Conservation (phyloP, 202 grass and related monocot genomes). For the Schoenoplectus triqueter region DNA sequence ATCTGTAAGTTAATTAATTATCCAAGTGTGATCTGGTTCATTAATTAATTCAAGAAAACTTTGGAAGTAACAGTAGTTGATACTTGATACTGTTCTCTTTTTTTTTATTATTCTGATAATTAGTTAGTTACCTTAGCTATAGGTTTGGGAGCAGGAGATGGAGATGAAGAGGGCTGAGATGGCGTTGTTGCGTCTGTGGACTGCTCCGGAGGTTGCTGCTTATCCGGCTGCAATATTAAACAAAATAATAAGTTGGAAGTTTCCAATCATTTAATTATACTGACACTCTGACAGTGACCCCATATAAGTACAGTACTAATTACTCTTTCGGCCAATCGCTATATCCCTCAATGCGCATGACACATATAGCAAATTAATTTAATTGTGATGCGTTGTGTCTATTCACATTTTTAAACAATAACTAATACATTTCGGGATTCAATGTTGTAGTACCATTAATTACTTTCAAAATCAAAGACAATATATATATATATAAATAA, state of each 20-base stretch:
- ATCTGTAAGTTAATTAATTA: neutral
- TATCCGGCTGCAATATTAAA: conserved; percentile 19
- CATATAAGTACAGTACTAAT: neutral
- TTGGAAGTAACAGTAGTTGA: neutral
- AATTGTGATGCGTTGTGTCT: no score
- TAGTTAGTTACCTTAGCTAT: neutral
- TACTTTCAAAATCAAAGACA: neutral
- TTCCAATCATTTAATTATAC: neutral
- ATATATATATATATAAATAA: neutral
- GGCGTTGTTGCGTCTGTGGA: neutral
- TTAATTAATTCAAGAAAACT: neutral
- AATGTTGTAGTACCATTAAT: neutral
- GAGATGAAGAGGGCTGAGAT: neutral
- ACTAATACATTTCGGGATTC: neutral
- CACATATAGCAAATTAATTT: no score
- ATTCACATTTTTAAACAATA: neutral
- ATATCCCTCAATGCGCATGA: neutral
- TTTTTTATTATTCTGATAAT: neutral
- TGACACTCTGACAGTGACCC: neutral
- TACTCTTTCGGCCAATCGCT: neutral
- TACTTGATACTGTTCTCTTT: neutral
- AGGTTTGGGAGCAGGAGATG: conserved; percentile 11
- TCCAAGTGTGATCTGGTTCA: neutral
- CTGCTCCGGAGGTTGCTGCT: neutral
- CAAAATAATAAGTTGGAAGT: neutral